Base-by-base conservation (phyloP, 257 asterid species). In the Solanum ossicruentum region DNA sequence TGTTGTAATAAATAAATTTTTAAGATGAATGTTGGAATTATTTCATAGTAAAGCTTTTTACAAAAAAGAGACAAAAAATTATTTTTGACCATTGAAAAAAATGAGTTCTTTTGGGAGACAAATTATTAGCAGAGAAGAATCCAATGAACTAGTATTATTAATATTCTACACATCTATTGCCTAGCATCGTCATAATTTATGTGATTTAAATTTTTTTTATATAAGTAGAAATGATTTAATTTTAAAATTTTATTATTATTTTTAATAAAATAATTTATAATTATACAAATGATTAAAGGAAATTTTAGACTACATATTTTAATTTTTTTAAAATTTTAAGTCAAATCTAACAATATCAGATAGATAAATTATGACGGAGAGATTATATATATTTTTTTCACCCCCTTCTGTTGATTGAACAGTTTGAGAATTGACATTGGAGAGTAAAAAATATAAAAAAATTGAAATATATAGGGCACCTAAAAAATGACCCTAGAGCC, bases 291-390 rank as follows among this genome's bases (percentile, higher is more conserved):
- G 6, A 4, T 58, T 6, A 20, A 58, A 3, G 7, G 9, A 0
- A 12, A 9, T 12, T 58, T 58, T 6, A 9, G 66, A 58, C 3
- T 12, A 20, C 13, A 58, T 9, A 58, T 8, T 20, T 1, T 26
- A 20, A 0, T 20, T 6, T 2, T 8, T 1, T 8, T 8, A 0
- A 57, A 57, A 57, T 0, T 3, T n/a, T 4, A 6, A 1, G n/a
- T 20, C 13, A 58, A 58, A 0, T 58, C 3, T 9, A 58, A 58
- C 2, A 0, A 57, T 20, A 3, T 58, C 3, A 58, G 13, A 58
- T 57, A 58, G 13, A 58, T 57, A 57, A 20, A 51, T 12, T 51
- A 12, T 2, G 12, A 51, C 6, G 5, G 1, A 51, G 0, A 12
- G 12, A 12, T 49, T 51, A 45, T 8, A 45, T 54, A 54, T 63